Conservation (phyloP, 2,329 filamentous ascomycete genomes). For the Dryadomyces quercivorus region DNA sequence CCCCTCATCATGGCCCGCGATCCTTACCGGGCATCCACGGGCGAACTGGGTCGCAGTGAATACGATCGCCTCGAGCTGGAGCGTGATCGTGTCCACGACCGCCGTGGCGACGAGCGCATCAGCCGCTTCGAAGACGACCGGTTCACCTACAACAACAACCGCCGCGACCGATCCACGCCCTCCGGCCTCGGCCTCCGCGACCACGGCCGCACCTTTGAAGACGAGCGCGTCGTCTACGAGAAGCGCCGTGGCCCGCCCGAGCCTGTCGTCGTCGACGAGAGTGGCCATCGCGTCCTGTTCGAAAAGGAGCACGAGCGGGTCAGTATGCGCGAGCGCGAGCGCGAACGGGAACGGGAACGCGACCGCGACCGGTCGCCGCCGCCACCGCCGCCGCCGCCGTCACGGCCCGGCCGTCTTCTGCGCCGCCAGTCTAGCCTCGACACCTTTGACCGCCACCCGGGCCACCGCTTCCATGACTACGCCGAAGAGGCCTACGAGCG, state of each 20-base stretch:
- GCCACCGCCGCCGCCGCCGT: constrained; percentile 35
- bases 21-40: constrained; percentile 6
- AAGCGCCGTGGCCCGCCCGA: constrained; percentile 34
- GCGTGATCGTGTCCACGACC: constrained; percentile 26
- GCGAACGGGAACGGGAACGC: not conserved
- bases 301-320: not conserved
- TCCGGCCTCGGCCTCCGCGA: constrained; percentile 24
- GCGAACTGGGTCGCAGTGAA: constrained; percentile 20
- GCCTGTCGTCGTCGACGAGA: constrained; percentile 12
- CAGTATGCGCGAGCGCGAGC: not conserved
- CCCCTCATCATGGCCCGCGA: constrained; percentile 9
- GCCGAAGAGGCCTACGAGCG: constrained; percentile 28
- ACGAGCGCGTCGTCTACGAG: constrained; percentile 33
- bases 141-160: not conserved
- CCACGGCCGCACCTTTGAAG: constrained; percentile 31
- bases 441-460: constrained; percentile 70
- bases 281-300: constrained; percentile 35
- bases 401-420: constrained; percentile 52
- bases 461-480: constrained; percentile 5
- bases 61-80: constrained; percentile 37
- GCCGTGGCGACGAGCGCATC: constrained; percentile 39
- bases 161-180: not conserved
- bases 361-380: constrained; percentile 16
- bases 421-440: constrained; percentile 82
- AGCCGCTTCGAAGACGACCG: constrained; percentile 20